Percentiles rank a stretch among this genome's conserved stretches.
Conservation (phyloP, 345 rosid species). For the Euphorbia peplus region DNA sequence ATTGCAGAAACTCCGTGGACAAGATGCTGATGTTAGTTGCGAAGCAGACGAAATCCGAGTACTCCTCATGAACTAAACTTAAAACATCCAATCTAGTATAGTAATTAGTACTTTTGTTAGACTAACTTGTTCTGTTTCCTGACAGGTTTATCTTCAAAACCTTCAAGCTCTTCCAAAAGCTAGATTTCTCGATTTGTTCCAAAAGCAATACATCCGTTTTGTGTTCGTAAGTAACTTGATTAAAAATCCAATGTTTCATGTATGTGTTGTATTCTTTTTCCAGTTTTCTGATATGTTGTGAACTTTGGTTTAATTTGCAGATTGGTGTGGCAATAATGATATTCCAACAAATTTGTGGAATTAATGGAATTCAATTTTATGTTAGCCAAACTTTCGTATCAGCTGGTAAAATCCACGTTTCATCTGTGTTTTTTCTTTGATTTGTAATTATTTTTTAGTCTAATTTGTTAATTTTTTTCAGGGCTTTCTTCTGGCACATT, state of each 20-base stretch:
- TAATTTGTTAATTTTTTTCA: constrained; percentile 23
- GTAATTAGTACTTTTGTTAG: background rate
- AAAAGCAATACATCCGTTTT: constrained; percentile 56
- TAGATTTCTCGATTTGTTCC: constrained; percentile 53
- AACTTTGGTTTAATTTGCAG: constrained; percentile 33
- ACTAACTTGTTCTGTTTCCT: constrained; percentile 10
- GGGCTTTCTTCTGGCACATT: constrained; percentile 68
- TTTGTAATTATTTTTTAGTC: background rate
- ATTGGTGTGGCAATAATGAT: constrained; percentile 85
- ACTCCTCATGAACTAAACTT: constrained; percentile 9
- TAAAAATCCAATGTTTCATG: background rate
- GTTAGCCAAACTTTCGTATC: constrained; percentile 80
- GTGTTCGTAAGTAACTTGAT: constrained; percentile 50
- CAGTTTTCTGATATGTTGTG: background rate
- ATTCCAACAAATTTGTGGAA: constrained; percentile 81
- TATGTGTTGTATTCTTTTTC: constrained; percentile 1
- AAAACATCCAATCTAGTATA: background rate
- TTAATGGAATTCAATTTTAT: constrained; percentile 79
- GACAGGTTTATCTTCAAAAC: constrained; percentile 47
- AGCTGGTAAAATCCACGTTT: constrained; percentile 50
- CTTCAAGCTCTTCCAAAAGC: constrained; percentile 67
- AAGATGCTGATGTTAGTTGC: constrained; percentile 49
- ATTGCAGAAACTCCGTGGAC: constrained; percentile 63
- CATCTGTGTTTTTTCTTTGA: background rate
- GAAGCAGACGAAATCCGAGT: constrained; percentile 82